Evolutionary conservation across 495 filamentous ascomycete species (phyloP).

Genomic region (Aspergillus sclerotioniger): DNA sequence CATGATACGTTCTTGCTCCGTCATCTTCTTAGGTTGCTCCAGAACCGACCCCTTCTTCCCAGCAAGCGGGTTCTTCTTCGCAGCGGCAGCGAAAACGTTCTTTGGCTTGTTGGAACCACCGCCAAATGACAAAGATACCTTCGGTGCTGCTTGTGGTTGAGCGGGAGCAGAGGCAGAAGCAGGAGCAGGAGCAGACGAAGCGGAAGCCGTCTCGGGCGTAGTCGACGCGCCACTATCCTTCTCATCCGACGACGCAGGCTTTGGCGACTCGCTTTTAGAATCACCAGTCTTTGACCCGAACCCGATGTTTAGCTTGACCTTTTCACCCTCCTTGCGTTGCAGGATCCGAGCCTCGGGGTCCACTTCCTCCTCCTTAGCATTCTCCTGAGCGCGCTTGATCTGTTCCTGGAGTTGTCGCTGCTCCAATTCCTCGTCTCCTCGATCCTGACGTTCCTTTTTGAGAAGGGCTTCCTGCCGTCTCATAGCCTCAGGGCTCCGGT

Average conservation of each 20-base stretch:
- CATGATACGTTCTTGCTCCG: slow-evolving; percentile 89
- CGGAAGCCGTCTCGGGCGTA: slow-evolving; percentile 19
- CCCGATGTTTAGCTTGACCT: slow-evolving; percentile 75
- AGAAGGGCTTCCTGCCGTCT: slow-evolving; percentile 73
- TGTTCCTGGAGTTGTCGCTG: slow-evolving; percentile 75
- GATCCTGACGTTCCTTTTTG: slow-evolving; percentile 80
- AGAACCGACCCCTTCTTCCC: slow-evolving; percentile 60
- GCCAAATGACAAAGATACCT: slow-evolving; percentile 58
- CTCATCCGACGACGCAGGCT: slow-evolving; percentile 12
- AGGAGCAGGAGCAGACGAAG: slow-evolving; percentile 23
- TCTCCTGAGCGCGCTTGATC: slow-evolving; percentile 65
- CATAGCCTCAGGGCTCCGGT: slow-evolving; percentile 82
- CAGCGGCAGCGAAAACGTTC: slow-evolving; percentile 73
- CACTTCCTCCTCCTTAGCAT: slow-evolving; percentile 44
- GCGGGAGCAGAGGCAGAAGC: slow-evolving; percentile 18
- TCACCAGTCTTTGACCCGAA: slow-evolving; percentile 38
- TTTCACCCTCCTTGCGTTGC: slow-evolving; percentile 74
- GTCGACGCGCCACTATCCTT: slow-evolving; percentile 18
- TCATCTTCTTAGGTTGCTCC: slow-evolving; percentile 72
- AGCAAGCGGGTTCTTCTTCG: slow-evolving; percentile 63
- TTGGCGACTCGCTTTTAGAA: slow-evolving; percentile 28
- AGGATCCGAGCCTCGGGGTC: slow-evolving; percentile 46
- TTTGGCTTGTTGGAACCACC: slow-evolving; percentile 57
- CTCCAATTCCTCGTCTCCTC: slow-evolving; percentile 87
- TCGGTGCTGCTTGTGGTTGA: slow-evolving; percentile 32